phyloP scores from a whole-genome alignment of 225 moss, liverwort and hornwort species.

The Bryoerythrophyllum caledonicum region DNA sequence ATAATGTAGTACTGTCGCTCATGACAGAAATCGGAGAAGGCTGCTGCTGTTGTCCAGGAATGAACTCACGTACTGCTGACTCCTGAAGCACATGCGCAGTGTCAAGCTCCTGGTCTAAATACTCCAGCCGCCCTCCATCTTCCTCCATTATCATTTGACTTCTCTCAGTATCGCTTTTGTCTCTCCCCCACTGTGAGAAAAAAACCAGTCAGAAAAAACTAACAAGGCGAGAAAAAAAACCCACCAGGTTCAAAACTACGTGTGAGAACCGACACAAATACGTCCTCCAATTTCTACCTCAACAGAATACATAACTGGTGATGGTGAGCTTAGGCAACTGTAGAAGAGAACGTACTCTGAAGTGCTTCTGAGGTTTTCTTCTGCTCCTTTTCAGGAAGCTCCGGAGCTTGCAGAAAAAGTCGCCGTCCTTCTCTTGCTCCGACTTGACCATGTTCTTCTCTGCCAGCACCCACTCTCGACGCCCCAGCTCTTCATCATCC shows the following conservation, averaged over 20 bases:
- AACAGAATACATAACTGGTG: slow-evolving; percentile 1
- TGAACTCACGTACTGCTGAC: slow-evolving; percentile 19
- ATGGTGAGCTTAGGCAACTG: not conserved
- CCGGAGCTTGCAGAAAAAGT: slow-evolving; percentile 68
- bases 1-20: slow-evolving; percentile 22
- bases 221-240: not conserved
- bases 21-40: slow-evolving; percentile 20
- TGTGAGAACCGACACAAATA: slow-evolving; percentile 6
- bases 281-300: slow-evolving; percentile 8
- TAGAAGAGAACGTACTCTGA: slow-evolving; percentile 36
- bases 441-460: slow-evolving; percentile 43
- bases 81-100: slow-evolving; percentile 34
- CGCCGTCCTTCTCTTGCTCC: slow-evolving; percentile 53
- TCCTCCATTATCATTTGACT: slow-evolving; percentile 37
- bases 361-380: slow-evolving; percentile 55
- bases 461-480: slow-evolving; percentile 54
- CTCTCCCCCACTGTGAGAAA: slow-evolving; percentile 55
- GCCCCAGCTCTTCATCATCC: slow-evolving; percentile 48
- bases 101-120: slow-evolving; percentile 27
- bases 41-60: slow-evolving; percentile 15
- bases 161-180: slow-evolving; percentile 40
- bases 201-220: not conserved
- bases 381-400: slow-evolving; percentile 72
- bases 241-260: not conserved
- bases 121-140: slow-evolving; percentile 32